These are phyloP conservation scores for Nymphaea thermarum DNA, from an alignment of 164 flowering plant genomes.

Conservation along the genomic window DNA sequence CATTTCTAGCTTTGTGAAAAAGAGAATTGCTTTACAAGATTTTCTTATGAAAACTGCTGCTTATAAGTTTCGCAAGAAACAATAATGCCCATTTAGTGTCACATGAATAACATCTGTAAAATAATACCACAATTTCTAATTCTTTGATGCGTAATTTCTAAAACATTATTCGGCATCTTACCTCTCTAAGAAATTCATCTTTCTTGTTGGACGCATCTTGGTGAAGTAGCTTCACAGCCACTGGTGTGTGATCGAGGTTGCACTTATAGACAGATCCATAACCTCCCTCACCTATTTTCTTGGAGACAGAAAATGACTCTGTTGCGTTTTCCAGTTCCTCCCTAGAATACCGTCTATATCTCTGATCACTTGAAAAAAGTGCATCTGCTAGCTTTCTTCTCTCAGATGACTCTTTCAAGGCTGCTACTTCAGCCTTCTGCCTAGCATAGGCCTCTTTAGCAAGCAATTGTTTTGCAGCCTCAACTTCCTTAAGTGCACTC, in stretches of 20 bases:
- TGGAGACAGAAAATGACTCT: slow-evolving; percentile 40
- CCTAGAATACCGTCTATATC: slow-evolving; percentile 56
- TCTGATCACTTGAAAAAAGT: slow-evolving; percentile 36
- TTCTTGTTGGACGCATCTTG: slow-evolving; percentile 39
- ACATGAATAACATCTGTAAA: too few relatives aligned
- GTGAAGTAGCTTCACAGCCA: slow-evolving; percentile 72
- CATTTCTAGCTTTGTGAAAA: too few relatives aligned
- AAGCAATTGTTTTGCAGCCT: slow-evolving; percentile 44
- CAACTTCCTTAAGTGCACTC: slow-evolving; percentile 47
- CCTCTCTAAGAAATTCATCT: slow-evolving; percentile 85
- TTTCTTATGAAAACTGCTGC: too few relatives aligned
- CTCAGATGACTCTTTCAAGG: slow-evolving; percentile 43
- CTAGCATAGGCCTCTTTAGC: slow-evolving; percentile 53
- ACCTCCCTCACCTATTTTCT: slow-evolving; percentile 74
- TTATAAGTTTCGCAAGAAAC: too few relatives aligned
- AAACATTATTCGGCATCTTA: slow-evolving; percentile 8
- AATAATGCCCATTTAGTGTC: too few relatives aligned
- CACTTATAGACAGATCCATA: slow-evolving; percentile 83
- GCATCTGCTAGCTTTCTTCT: slow-evolving; percentile 44
- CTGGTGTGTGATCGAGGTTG: slow-evolving; percentile 67
- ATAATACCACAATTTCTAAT: too few relatives aligned
- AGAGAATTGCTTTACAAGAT: too few relatives aligned
- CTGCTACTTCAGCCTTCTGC: slow-evolving; percentile 53
- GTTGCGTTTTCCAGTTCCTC: slow-evolving; percentile 70
- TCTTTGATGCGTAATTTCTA: too few relatives aligned